Percentiles rank a stretch among this genome's conserved stretches.
Conservation (phyloP, 2,329 filamentous ascomycete species). For the Neonectria sp. region DNA sequence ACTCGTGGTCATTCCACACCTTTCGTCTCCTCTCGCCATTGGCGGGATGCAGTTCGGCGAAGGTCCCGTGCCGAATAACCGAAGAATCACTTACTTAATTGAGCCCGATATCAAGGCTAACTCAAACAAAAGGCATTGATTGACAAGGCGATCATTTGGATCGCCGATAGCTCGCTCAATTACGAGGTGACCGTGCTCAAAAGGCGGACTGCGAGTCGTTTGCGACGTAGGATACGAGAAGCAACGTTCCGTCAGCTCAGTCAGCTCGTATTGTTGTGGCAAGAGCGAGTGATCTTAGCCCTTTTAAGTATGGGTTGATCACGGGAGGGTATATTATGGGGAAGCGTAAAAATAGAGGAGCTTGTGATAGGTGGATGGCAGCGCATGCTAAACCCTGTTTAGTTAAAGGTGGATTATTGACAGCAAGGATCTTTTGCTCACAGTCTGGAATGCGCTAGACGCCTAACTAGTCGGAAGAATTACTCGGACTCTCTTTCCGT, state of each 20-base stretch:
- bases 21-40: background rate
- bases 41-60: background rate
- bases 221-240: background rate
- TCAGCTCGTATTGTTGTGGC: background rate
- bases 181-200: conserved; percentile 5
- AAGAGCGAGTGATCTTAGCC: background rate
- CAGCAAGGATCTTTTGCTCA: background rate
- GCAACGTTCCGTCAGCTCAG: background rate
- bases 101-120: background rate
- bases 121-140: background rate
- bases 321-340: background rate
- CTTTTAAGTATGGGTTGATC: background rate
- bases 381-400: background rate
- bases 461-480: background rate
- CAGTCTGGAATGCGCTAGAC: background rate
- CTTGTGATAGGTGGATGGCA: background rate
- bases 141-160: background rate
- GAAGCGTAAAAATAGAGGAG: background rate
- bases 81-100: background rate
- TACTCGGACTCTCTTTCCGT: no score
- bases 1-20: background rate
- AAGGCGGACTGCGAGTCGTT: background rate
- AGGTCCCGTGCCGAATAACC: background rate
- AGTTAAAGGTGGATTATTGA: background rate
- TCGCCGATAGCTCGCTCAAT: background rate